Conservation (phyloP, 1,284 basidiomycete species). For the Uromyces viciae-fabae region DNA sequence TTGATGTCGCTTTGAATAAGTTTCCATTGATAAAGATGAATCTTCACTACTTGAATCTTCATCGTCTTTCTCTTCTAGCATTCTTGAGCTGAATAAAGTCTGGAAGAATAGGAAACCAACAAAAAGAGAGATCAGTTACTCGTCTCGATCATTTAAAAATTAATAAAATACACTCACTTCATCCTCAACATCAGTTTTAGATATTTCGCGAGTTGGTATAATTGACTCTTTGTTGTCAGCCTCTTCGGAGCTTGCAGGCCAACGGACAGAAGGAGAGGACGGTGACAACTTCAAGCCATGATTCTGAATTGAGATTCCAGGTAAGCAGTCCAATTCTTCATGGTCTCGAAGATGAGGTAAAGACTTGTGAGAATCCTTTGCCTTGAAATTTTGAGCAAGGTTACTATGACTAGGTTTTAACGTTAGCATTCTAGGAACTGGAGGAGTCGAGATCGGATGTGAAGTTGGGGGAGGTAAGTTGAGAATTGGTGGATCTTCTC, state of each 20-base stretch:
- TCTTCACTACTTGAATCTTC: conserved; percentile 3
- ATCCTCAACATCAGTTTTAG: conserved; percentile 8
- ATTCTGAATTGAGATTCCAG: conserved; percentile 10
- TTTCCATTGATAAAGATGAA: conserved; percentile 3
- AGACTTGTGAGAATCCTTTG: neutral
- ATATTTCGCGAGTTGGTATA: neutral
- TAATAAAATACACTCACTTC: neutral
- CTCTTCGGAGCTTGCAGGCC: neutral
- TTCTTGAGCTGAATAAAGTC: neutral
- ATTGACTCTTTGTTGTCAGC: neutral
- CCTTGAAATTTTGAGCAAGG: conserved; percentile 7
- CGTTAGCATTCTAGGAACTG: conserved; percentile 4
- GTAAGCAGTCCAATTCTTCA: conserved; percentile 12
- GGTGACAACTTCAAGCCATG: neutral
- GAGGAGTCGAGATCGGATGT: neutral
- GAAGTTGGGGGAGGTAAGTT: conserved; percentile 1
- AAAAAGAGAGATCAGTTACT: neutral
- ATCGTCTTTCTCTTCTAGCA: conserved; percentile 15
- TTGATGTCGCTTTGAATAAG: neutral
- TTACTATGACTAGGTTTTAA: conserved; percentile 5
- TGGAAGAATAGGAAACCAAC: neutral
- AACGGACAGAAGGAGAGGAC: neutral
- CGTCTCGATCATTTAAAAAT: neutral
- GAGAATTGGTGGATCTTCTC: conserved; percentile 18
- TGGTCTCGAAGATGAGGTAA: neutral